Evolutionary conservation across 2,329 filamentous ascomycete species (phyloP).

Genomic region (Pestalotiopsis sp.): DNA sequence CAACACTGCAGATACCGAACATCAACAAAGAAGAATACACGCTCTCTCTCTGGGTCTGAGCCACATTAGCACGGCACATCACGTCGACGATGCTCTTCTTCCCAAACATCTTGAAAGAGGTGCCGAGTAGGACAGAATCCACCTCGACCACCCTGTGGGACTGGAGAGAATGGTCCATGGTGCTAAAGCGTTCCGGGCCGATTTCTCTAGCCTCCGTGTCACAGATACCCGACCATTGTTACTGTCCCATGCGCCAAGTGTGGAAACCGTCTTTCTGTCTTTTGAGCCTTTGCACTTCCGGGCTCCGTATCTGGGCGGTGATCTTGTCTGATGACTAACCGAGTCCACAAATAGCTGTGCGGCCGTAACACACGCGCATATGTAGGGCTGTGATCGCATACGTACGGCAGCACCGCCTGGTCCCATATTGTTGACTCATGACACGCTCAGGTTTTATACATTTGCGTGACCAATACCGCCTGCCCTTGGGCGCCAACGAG

Average conservation of each 20-base stretch:
- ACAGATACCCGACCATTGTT: neutral
- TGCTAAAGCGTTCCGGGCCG: neutral
- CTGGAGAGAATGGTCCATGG: neutral
- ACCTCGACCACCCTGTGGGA: too few relatives aligned
- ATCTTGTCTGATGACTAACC: conserved; percentile 4
- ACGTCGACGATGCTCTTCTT: neutral
- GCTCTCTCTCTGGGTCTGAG: neutral
- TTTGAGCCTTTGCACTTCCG: neutral
- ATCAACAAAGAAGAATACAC: neutral
- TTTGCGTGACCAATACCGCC: neutral
- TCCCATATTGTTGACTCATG: neutral
- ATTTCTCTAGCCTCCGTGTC: conserved; percentile 1
- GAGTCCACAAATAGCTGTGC: neutral
- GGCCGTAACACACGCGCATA: neutral
- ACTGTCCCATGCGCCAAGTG: neutral
- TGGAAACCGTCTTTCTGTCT: neutral
- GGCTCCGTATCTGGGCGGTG: neutral
- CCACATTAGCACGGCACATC: neutral
- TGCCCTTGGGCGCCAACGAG: neutral
- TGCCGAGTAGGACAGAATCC: neutral
- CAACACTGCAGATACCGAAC: too few relatives aligned
- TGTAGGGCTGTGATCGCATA: neutral
- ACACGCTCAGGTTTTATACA: neutral
- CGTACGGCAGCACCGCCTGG: neutral
- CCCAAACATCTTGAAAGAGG: neutral